phyloP scores from a whole-genome alignment of 768 basidiomycete species.

The Tulasnella sp. region DNA sequence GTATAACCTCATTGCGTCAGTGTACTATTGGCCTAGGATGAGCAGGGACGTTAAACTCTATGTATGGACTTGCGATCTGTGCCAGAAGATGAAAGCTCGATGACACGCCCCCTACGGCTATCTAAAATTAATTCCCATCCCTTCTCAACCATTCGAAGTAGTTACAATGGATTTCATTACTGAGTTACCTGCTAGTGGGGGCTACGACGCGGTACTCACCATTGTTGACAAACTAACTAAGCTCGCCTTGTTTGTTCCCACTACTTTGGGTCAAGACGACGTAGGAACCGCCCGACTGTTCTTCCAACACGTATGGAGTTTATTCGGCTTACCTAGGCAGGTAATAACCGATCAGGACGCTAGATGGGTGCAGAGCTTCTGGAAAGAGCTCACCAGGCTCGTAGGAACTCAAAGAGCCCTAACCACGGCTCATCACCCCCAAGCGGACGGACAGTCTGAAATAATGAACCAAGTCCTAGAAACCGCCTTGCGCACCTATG shows the following conservation, averaged over 20 bases:
- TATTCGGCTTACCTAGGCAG: conserved; percentile 4
- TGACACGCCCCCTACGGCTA: not conserved
- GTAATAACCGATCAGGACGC: conserved; percentile 6
- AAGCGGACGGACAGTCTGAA: conserved; percentile 32
- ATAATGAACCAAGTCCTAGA: conserved; percentile 26
- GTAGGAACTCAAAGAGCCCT: conserved; percentile 19
- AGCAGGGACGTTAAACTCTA: conserved; percentile 20
- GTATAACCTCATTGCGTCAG: conserved; percentile 19
- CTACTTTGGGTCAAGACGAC: not conserved
- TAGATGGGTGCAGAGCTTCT: conserved; percentile 19
- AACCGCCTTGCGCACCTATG: conserved; percentile 24
- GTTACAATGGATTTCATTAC: conserved; percentile 19
- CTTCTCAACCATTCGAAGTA: conserved; percentile 7
- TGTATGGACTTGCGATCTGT: conserved; percentile 10
- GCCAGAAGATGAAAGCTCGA: conserved; percentile 13
- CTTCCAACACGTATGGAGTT: conserved; percentile 13
- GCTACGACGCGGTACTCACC: conserved; percentile 10
- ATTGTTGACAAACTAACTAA: conserved; percentile 17
- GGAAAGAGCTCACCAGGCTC: conserved; percentile 19
- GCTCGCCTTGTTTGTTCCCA: conserved; percentile 14
- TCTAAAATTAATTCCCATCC: conserved; percentile 6
- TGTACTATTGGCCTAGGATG: conserved; percentile 29
- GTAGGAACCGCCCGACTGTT: conserved; percentile 10
- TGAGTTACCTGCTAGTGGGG: conserved; percentile 15
- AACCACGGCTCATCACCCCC: conserved; percentile 29